Conservation (phyloP, 805 yeast genomes). For the Starmerella vitae region DNA sequence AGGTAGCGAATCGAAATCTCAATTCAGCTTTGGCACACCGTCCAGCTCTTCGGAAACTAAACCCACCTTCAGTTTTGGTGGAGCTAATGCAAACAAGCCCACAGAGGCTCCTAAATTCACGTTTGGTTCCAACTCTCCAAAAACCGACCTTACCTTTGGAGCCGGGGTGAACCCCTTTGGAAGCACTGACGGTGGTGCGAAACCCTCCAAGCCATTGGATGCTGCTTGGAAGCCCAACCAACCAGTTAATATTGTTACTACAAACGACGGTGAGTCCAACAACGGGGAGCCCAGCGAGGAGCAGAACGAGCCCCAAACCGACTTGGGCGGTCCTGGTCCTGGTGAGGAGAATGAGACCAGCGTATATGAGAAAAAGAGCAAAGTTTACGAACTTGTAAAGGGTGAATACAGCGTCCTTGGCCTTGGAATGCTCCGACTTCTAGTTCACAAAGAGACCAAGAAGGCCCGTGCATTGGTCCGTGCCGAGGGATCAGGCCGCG, state of each 20-base stretch:
- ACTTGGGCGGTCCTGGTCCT: constrained; percentile 45
- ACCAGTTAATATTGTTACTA: constrained; percentile 19
- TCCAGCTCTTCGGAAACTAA: constrained; percentile 1
- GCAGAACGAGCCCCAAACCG: constrained; percentile 31
- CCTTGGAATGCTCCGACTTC: constrained; percentile 66
- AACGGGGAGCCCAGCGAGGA: constrained; percentile 36
- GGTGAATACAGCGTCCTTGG: constrained; percentile 38
- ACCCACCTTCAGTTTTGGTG: not conserved
- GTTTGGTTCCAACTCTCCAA: constrained; percentile 10
- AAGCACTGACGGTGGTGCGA: not conserved
- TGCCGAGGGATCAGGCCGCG: constrained; percentile 78
- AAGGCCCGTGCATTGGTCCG: constrained; percentile 65
- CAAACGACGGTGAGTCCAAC: constrained; percentile 33
- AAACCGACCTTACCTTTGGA: constrained; percentile 10
- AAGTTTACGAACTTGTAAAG: constrained; percentile 49
- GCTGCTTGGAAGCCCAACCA: constrained; percentile 19
- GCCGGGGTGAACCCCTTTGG: constrained; percentile 16
- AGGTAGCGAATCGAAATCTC: constrained; percentile 2
- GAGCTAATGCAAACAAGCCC: constrained; percentile 3
- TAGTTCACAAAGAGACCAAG: constrained; percentile 44
- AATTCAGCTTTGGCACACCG: constrained; percentile 18
- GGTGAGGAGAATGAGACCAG: constrained; percentile 78
- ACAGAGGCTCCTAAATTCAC: constrained; percentile 19
- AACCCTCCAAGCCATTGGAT: not conserved
- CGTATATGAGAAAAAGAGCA: constrained; percentile 53